These are phyloP conservation scores for Xenoacremonium recifei DNA, from an alignment of 2,329 filamentous ascomycete genomes.

Conservation along the genomic window DNA sequence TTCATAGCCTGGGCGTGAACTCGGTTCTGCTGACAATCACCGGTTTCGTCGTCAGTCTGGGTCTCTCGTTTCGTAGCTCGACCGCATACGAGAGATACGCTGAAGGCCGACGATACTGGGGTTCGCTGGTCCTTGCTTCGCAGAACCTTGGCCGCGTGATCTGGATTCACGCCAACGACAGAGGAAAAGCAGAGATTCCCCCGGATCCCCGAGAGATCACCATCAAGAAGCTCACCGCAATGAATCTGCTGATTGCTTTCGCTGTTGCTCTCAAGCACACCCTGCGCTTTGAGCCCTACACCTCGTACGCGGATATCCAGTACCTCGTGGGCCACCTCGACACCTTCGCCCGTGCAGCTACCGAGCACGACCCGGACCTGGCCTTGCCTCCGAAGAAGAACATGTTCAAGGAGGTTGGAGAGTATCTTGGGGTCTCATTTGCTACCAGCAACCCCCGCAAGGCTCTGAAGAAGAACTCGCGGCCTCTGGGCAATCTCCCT, in stretches of 20 bases:
- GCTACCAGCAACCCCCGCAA: slow-evolving; percentile 78
- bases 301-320: slow-evolving; percentile 71
- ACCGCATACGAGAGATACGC: slow-evolving; percentile 74
- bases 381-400: slow-evolving; percentile 41
- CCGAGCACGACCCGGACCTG: slow-evolving; percentile 35
- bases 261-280: slow-evolving; percentile 78
- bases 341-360: slow-evolving; percentile 65
- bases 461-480: slow-evolving; percentile 68
- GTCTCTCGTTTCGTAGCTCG: slow-evolving; percentile 74
- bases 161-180: slow-evolving; percentile 75
- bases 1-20: slow-evolving; percentile 35
- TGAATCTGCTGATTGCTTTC: slow-evolving; percentile 78
- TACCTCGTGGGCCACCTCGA: slow-evolving; percentile 70
- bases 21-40: slow-evolving; percentile 66
- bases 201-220: slow-evolving; percentile 61
- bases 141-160: slow-evolving; percentile 73
- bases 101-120: slow-evolving; percentile 64
- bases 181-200: slow-evolving; percentile 33
- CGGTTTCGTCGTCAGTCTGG: slow-evolving; percentile 78
- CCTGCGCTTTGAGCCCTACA: slow-evolving; percentile 79
- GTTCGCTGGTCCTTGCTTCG: slow-evolving; percentile 58
- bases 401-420: slow-evolving; percentile 63
- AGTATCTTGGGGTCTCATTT: slow-evolving; percentile 75
- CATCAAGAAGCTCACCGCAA: slow-evolving; percentile 68
- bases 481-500: slow-evolving; percentile 78